phyloP scores from a whole-genome alignment of 768 basidiomycete genomes.

The Tephrocybe sp. region DNA sequence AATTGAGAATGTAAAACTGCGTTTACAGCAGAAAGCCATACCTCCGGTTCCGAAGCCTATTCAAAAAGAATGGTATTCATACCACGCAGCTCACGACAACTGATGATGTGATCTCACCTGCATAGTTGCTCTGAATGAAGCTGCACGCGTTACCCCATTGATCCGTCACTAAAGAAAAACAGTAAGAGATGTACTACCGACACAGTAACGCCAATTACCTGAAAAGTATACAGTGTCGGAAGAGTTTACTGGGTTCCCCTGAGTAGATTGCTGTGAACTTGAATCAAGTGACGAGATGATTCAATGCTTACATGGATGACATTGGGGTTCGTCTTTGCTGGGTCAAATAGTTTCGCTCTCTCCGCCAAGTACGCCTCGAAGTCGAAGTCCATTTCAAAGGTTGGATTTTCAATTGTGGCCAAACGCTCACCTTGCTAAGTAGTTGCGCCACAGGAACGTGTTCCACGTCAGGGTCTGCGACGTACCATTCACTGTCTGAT shows the following conservation, averaged over 20 bases:
- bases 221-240: slow-evolving; percentile 97
- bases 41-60: slow-evolving; percentile 89
- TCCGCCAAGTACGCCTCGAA: slow-evolving; percentile 77
- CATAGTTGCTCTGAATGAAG: slow-evolving; percentile 86
- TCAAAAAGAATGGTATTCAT: slow-evolving; percentile 2
- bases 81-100: slow-evolving; percentile 16
- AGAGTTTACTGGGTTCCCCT: slow-evolving; percentile 82
- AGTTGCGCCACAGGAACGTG: slow-evolving; percentile 81
- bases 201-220: slow-evolving; percentile 37
- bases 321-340: slow-evolving; percentile 59
- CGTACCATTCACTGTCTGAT: slow-evolving; percentile 83
- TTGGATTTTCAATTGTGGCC: background rate
- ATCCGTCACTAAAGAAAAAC: slow-evolving; percentile 60
- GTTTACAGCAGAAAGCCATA: slow-evolving; percentile 22
- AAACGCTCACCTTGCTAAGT: slow-evolving; percentile 68
- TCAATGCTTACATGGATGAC: slow-evolving; percentile 59
- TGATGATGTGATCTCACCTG: slow-evolving; percentile 48
- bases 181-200: background rate
- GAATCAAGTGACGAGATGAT: slow-evolving; percentile 2
- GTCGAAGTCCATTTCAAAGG: background rate
- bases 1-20: background rate
- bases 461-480: slow-evolving; percentile 84
- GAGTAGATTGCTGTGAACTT: slow-evolving; percentile 1
- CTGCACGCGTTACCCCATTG: slow-evolving; percentile 91
- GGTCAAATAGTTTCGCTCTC: slow-evolving; percentile 80